Evolutionary conservation across 352 stramenopile genomes (phyloP), one percentile per base, ranked within the genome.

Genomic region (Phytophthora cajani): DNA sequence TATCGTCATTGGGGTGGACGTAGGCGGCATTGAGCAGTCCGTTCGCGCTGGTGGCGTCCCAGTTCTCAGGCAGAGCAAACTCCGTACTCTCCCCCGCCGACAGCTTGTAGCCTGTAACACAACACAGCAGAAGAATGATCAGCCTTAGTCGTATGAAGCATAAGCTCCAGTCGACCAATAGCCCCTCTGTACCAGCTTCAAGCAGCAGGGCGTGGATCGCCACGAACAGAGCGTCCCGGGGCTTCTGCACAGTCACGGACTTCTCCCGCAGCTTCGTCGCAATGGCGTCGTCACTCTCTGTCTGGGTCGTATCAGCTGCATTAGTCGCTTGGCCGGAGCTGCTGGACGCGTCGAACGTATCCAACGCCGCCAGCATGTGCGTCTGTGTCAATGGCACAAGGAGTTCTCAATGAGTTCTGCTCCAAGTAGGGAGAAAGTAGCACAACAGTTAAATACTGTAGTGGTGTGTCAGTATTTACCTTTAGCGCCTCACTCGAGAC

Each of bases 351-450:
- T 74, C 50, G 32, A 94, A 94, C 16, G 68, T 64, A 12, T 74
- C 71, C 14, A 96, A 54, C n/a, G 87, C 87, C 47, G 72, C 58
- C 23, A 85, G 59, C 87, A 96, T 96, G 74, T 96, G 78, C 49
- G 64, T 75, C 89, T 96, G 62, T 10, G 30, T 21, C 33, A 72
- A 57, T 62, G 17, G 60, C 49, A 68, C 14, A 19, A 57, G 23
- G 40, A 66, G 64, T 67, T 74, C 50, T 50, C 50, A 58, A 62
- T 77, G 27, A 73, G 44, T 57, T 61, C 42, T 2, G 25, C 9
- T 33, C 9, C n/a, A 16, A 7, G 8, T 4, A 7, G 46, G 16
- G 10, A 19, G 42, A 30, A 27, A 5, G 4, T 3, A 40, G 8
- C 38, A 23, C 33, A 44, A 19, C 7, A 30, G 25, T 21, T 17